Evolutionary conservation across 176 grass and related monocot species (phyloP), one percentile per base, ranked within the genome.

Genomic region (Lolium multiflorum): DNA sequence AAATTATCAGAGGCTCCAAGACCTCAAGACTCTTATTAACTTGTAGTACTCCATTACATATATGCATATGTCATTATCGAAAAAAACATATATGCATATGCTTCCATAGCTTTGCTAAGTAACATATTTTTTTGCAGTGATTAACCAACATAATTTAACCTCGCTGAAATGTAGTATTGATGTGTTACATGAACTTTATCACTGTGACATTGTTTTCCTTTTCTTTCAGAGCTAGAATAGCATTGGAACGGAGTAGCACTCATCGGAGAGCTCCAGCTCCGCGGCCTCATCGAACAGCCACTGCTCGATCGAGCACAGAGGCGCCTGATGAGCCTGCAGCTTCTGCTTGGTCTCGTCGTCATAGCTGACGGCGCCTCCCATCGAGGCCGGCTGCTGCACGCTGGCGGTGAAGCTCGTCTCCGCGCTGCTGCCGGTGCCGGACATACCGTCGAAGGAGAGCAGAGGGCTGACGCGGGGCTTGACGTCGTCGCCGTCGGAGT

Each of bases 271-370:
- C 48, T 85, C 85, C 84, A 93, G 72, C 79, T 87, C 89, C 2
- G 82, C 64, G 9, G 90, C 76, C 74, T 97, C 94, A 7, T 97
- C 90, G 3, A 97, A 78, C 68, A 97, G 77, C 94, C 94, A 97
- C 79, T 91, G 90, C 83, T 97, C 94, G 50, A 97, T 89, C 24
- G 91, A 72, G 13, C 83, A 92, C 88, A 97, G 68, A 1, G 88
- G 90, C 64, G 82, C 24, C 7, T 79, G 69, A 2, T 67, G 31
- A 35, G 31, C 31, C 31, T 35, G 65, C 37, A 57, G 76, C n/a
- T 59, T 52, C 25, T 67, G 79, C 67, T 82, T 87, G 41, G 60
- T 62, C 31, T 73, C 86, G 1, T 89, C 54, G 8, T 16, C 12
- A 22, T 89, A 74, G 1, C 46, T 5, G 50, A 4, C 54, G 49